Evolutionary conservation across 1,284 basidiomycete genomes (phyloP), one percentile per base, ranked within the genome.

Genomic region (Microbotryum violaceum): DNA sequence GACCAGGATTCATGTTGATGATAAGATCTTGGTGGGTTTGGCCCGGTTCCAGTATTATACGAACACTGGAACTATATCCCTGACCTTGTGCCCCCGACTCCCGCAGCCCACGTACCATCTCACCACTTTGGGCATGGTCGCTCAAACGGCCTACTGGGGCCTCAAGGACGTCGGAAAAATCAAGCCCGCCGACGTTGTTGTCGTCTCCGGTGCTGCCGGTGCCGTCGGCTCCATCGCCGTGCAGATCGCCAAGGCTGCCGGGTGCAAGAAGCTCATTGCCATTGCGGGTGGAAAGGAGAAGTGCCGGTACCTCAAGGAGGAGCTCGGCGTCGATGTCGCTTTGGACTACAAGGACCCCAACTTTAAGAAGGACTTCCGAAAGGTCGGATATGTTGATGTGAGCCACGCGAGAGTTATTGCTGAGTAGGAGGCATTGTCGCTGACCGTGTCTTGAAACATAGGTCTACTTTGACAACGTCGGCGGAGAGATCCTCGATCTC

Each of bases 161-260:
- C 79, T 93, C 46, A 79, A 84, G 72, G 87, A 90, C 58, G 79
- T 93, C 50, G 89, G 85, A 29, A 74, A 87, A 64, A 73, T 92
- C 70, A 87, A 92, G 74, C 75, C 84, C 0, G 89, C 89, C 12
- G 90, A 94, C 62, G 87, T 82, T 0, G 82, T 93, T 53, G 81
- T 93, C 29, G 86, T 94, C 23, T 89, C 88, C 1, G 91, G 89
- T 23, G 91, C 91, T 0, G 91, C 90, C 23, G 91, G 91, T n/a
- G 85, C 89, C 4, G 88, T 90, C 21, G 77, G 79, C 23, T 64
- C 76, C 70, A 69, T 76, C 71, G 70, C 66, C 3, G 68, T 67
- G 47, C 69, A 70, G 33, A 69, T 75, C 23, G 74, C 73, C 62
- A 74, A 73, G 52, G 70, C 79, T 49, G 67, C 77, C 37, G 78